These are phyloP conservation scores for Pluteus cervinus DNA, from an alignment of 768 basidiomycete genomes.

Conservation along the genomic window DNA sequence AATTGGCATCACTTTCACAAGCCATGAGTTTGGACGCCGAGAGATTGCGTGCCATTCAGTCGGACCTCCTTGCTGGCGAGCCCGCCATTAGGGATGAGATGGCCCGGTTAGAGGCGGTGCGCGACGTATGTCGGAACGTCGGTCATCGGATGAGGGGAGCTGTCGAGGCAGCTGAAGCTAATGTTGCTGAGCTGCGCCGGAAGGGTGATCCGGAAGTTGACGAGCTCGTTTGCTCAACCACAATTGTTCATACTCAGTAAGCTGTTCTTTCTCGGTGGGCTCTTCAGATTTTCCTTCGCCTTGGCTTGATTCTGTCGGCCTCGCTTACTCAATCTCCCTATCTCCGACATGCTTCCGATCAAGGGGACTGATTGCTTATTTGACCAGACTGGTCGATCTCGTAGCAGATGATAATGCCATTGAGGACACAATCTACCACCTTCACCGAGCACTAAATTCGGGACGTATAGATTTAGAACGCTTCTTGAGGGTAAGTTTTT, in stretches of 20 bases:
- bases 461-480: constrained; percentile 92
- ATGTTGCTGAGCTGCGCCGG: constrained; percentile 69
- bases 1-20: constrained; percentile 65
- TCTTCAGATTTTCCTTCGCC: constrained; percentile 7
- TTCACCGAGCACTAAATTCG: constrained; percentile 87
- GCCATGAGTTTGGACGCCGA: constrained; percentile 62
- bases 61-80: constrained; percentile 82
- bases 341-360: constrained; percentile 5
- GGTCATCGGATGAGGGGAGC: constrained; percentile 57
- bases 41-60: constrained; percentile 72
- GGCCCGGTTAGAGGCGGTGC: constrained; percentile 88
- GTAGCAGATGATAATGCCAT: constrained; percentile 99
- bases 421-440: constrained; percentile 96
- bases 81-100: constrained; percentile 97
- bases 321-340: constrained; percentile 1
- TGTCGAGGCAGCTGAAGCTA: constrained; percentile 63
- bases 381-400: constrained; percentile 77
- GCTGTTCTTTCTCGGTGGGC: constrained; percentile 28
- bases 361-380: constrained; percentile 7
- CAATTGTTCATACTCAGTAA: constrained; percentile 96
- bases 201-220: constrained; percentile 93
- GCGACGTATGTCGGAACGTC: constrained; percentile 83
- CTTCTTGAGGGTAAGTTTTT: constrained; percentile 74
- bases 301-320: too few species aligned
- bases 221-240: constrained; percentile 92